Evolutionary conservation across 177 flowering plant genomes (phyloP), one percentile per base, ranked within the genome.

Genomic region (Telopea speciosissima): DNA sequence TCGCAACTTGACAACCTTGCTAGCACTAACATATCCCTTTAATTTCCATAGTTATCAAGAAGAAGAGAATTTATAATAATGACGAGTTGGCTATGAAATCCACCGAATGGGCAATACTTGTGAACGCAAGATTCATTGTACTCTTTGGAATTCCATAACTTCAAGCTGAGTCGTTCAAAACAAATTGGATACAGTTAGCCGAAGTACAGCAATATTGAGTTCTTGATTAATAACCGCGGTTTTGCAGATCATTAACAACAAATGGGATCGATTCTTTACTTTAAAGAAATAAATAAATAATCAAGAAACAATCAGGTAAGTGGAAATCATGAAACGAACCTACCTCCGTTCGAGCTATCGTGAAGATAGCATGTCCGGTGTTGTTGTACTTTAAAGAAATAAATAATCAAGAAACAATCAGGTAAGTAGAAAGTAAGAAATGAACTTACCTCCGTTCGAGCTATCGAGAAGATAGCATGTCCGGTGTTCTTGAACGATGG

Each of bases 341-440:
- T 25, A 90, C 98, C 97, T 94, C 99, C 1, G 67, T 54, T n/a
- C 99, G 90, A 69, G 92, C 85, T 73, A 93, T 91, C 70, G 91
- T 86, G 75, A 84, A 81, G 68, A 96, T 62, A 25, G 99, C 99
- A 54, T 96, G 90, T 14, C 78, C 89, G 0, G 98, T 93, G 86
- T 91, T 90, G 79, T 79, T 90, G 76, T 91, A 93, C 26, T n/a
- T n/a, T n/a, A n/a, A n/a, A n/a, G n/a, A n/a, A n/a, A n/a, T n/a
- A n/a, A n/a, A n/a, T n/a, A n/a, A n/a, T n/a, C n/a, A n/a, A n/a
- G n/a, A n/a, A n/a, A n/a, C n/a, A n/a, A n/a, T n/a, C n/a, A n/a
- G n/a, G n/a, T n/a, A n/a, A n/a, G n/a, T n/a, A n/a, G n/a, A n/a
- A n/a, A n/a, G n/a, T n/a, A n/a, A n/a, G n/a, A n/a, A n/a, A n/a